These are phyloP conservation scores for Pleurotus ostreatus DNA, from an alignment of 768 basidiomycete genomes.

Conservation along the genomic window DNA sequence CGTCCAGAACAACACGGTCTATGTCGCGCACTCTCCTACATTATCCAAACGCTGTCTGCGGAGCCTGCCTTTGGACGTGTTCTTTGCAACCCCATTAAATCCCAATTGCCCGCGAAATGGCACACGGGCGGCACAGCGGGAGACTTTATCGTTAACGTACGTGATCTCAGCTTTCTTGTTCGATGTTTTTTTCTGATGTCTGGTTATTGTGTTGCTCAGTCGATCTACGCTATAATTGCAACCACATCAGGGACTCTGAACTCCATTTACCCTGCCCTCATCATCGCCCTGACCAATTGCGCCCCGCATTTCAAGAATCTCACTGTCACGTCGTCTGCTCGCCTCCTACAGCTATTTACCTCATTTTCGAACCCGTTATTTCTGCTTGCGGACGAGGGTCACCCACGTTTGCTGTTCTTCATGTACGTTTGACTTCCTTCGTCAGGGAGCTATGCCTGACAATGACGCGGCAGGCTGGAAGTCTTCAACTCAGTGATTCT, in stretches of 20 bases:
- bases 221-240: conserved; percentile 86
- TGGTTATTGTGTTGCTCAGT: conserved; percentile 35
- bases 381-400: conserved; percentile 89
- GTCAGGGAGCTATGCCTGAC: background rate
- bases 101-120: conserved; percentile 76
- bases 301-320: conserved; percentile 85
- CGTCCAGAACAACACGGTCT: conserved; percentile 82
- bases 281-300: conserved; percentile 85
- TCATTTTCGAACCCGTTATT: conserved; percentile 91
- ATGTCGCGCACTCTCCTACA: conserved; percentile 85
- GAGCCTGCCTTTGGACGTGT: conserved; percentile 75
- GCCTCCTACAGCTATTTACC: conserved; percentile 83
- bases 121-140: conserved; percentile 65
- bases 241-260: conserved; percentile 80
- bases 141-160: conserved; percentile 85
- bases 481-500: conserved; percentile 84
- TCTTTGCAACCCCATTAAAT: conserved; percentile 59
- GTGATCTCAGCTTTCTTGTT: conserved; percentile 19
- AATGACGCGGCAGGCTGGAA: conserved; percentile 59
- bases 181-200: conserved; percentile 6
- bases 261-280: conserved; percentile 87
- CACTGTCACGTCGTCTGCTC: conserved; percentile 75
- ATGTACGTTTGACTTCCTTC: conserved; percentile 46
- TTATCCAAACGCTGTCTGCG: conserved; percentile 87
- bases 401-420: conserved; percentile 89